Base-by-base conservation (phyloP, 371 early-diverging fungal species). In the Lichtheimia corymbifera region DNA sequence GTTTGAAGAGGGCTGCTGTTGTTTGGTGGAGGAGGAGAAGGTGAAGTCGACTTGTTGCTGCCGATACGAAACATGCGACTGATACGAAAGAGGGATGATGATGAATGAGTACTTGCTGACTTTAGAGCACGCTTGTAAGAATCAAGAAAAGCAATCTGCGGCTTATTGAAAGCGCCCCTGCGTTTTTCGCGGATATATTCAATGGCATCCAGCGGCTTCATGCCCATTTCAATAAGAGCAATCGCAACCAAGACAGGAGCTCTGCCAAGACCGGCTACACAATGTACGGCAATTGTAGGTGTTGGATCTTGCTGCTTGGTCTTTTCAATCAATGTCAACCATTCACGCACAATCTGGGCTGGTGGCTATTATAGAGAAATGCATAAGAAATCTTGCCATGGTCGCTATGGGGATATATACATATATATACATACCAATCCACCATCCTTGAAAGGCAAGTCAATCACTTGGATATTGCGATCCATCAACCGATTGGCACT, bases 251-350 rank as follows among this genome's bases (percentile, higher is more conserved):
- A 65, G 0, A 88, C 91, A 7, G 90, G 90, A 3, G 90, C 90
- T 22, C 88, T 68, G 6, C 93, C 93, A 30, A 93, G 79, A 35
- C 94, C 94, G 5, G 94, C 92, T 3, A 93, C 92, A 65, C 94
- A 93, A 65, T 93, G 94, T 4, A 93, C 90, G 2, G 92, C 94
- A 54, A 93, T 87, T 0, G 90, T 88, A 13, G 80, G 86, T 22
- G 62, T 64, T 20, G 69, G 74, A 59, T 77, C 66, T 44, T 73
- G 58, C 35, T 73, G 66, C 50, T 80, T 79, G 17, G 68, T 66
- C 43, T 58, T 45, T 50, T 82, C 77, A 4, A 93, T 82, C 35
- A 93, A 72, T 56, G 79, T 75, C 25, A 93, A 78, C 93, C 93
- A 95, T 42, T 83, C 77, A 56, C 79, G 76, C 30, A 93, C 79